phyloP scores from a whole-genome alignment of 768 basidiomycete genomes.

The Suillus tomentosus region DNA sequence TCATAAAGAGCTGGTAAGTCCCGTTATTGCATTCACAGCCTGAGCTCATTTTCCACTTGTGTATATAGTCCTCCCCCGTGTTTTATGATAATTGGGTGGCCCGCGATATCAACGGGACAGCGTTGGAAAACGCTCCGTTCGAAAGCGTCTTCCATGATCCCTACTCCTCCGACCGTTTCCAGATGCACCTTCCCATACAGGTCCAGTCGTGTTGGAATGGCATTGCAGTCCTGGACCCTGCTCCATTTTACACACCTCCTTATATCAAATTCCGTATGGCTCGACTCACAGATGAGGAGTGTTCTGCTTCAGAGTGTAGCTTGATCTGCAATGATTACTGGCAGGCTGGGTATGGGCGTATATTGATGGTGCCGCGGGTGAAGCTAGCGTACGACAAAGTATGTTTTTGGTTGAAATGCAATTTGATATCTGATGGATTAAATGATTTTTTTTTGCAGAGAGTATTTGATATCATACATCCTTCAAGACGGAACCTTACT shows the following conservation, averaged over 20 bases:
- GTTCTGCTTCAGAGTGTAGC: constrained; percentile 93
- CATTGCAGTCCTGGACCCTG: constrained; percentile 92
- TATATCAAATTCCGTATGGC: constrained; percentile 98
- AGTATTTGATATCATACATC: constrained; percentile 96
- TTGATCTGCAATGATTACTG: constrained; percentile 99
- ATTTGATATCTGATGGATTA: constrained; percentile 10
- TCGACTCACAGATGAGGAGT: constrained; percentile 81
- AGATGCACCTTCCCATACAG: constrained; percentile 89
- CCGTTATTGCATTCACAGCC: not conserved
- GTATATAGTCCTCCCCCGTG: constrained; percentile 62
- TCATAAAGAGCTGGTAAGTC: constrained; percentile 85
- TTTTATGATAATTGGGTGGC: constrained; percentile 99
- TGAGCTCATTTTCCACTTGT: not conserved
- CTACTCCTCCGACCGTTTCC: constrained; percentile 78
- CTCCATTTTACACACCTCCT: constrained; percentile 89
- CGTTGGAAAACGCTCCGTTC: constrained; percentile 96
- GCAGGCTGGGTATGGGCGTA: constrained; percentile 93
- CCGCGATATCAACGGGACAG: constrained; percentile 97
- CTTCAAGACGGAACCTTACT: constrained; percentile 86
- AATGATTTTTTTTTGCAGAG: constrained; percentile 49
- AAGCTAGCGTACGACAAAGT: constrained; percentile 95
- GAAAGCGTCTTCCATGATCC: constrained; percentile 90
- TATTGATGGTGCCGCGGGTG: constrained; percentile 97
- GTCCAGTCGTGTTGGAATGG: constrained; percentile 99
- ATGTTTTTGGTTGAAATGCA: constrained; percentile 24